Evolutionary conservation across 352 stramenopile species (phyloP), one percentile per base, ranked within the genome.

Genomic region (Plasmopara halstedii): DNA sequence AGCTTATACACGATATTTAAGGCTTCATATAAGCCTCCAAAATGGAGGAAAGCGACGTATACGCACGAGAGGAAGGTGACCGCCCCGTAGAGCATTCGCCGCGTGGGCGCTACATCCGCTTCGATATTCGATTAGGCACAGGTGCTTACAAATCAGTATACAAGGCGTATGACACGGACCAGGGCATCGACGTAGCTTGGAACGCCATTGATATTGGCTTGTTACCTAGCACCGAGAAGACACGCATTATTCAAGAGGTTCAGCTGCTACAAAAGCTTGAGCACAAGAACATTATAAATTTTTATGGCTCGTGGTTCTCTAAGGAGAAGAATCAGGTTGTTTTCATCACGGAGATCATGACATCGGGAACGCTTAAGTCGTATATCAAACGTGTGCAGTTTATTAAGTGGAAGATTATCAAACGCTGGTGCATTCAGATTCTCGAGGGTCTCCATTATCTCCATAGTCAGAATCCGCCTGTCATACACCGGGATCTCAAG

Each of bases 261-360:
- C 79, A 96, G 50, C 67, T 99, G 45, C 73, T 99, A 36, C 92
- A 98, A 59, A 83, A 95, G 56, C 80, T 99, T 20, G 88, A 98
- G 56, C 95, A 99, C 80, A 95, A 97, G 58, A 98, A 99, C 70
- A 98, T 99, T 51, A 99, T 99, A 72, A 97, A 97, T 53, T 99
- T 99, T 64, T 97, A 98, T 67, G 94, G 94, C 40, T 97, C 81
- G 39, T 99, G 96, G 95, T 96, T 99, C 55, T 97, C 96, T 48
- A 86, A 97, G 56, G 96, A 99, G 66, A 94, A 95, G 65, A 96
- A 99, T 58, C 82, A 98, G 49, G 94, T 99, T 5, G 93, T 98
- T 57, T 99, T 99, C 58, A 98, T 99, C 42, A 99, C 97, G 2
- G 95, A 99, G 70, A 98, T 99, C 65, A 92, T 99, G 62, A 97